Conservation (phyloP, 2,329 filamentous ascomycete genomes). For the Monosporascus sp. region DNA sequence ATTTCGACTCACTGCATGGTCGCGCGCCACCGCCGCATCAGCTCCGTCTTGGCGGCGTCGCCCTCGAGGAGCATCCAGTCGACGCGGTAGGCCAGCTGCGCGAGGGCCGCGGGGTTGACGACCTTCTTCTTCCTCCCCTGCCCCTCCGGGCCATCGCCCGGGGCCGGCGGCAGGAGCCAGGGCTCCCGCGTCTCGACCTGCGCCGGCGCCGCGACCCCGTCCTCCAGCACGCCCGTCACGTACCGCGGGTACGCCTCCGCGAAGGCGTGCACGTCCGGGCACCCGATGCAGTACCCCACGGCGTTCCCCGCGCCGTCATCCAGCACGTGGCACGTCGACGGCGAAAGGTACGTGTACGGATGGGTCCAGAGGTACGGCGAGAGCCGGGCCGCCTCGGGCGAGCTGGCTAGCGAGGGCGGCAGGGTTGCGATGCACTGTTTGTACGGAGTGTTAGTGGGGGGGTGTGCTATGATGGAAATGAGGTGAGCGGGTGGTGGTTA, state of each 20-base stretch:
- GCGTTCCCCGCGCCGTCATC: conserved; percentile 40
- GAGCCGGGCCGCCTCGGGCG: conserved; percentile 29
- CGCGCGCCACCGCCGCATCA: conserved; percentile 31
- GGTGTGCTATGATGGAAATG: background rate
- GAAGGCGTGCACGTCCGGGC: conserved; percentile 38
- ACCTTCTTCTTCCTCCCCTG: background rate
- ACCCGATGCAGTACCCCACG: conserved; percentile 47
- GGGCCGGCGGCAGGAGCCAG: conserved; percentile 16
- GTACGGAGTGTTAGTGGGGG: background rate
- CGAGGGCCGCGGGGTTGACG: conserved; percentile 31
- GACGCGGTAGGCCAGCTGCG: conserved; percentile 38
- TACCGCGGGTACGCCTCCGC: conserved; percentile 34
- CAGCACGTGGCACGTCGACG: conserved; percentile 41
- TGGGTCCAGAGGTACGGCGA: conserved; percentile 49
- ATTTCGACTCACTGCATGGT: conserved; percentile 35
- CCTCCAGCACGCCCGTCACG: conserved; percentile 28
- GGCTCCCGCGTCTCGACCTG: conserved; percentile 26
- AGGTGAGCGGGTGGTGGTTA: background rate
- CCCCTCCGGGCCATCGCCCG: conserved; percentile 4
- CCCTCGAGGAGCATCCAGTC: conserved; percentile 35
- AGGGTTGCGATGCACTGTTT: conserved; percentile 44
- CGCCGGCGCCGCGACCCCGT: conserved; percentile 21
- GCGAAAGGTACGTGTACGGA: conserved; percentile 43
- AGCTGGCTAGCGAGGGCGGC: conserved; percentile 35
- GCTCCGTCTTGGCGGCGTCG: conserved; percentile 22